Percentiles rank a stretch among this genome's conserved stretches.
These are phyloP conservation scores for Camellia oleifera DNA, from an alignment of 179 eudicot genomes.

Conservation along the genomic window DNA sequence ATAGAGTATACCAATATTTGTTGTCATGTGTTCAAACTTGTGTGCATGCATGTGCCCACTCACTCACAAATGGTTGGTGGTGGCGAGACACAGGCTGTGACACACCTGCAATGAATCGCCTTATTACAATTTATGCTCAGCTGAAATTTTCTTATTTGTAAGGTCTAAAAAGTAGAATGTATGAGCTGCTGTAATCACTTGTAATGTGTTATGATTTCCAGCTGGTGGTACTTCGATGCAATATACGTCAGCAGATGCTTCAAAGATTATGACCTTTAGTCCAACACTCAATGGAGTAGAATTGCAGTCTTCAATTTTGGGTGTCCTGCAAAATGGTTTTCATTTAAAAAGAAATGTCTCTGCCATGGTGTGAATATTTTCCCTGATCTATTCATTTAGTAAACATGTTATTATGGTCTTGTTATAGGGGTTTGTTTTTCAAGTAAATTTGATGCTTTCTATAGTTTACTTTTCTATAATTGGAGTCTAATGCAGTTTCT, in stretches of 20 bases:
- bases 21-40: background rate
- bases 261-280: conserved; percentile 46
- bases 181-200: background rate
- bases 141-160: background rate
- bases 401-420: background rate
- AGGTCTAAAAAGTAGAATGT: background rate
- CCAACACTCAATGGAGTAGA: conserved; percentile 49
- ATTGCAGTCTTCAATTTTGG: conserved; percentile 33
- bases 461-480: conserved; percentile 3
- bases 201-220: conserved; percentile 23
- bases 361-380: conserved; percentile 39
- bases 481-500: conserved; percentile 19
- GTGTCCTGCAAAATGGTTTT: conserved; percentile 31
- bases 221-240: conserved; percentile 51
- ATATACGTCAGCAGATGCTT: conserved; percentile 73
- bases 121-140: background rate
- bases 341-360: conserved; percentile 33
- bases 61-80: background rate
- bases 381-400: background rate
- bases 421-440: background rate
- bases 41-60: background rate
- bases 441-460: background rate
- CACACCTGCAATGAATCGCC: background rate
- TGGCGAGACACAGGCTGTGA: background rate
- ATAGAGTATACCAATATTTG: background rate